Evolutionary conservation across 2,329 filamentous ascomycete species (phyloP).

Genomic region (Pyrenophora tritici-repentis): DNA sequence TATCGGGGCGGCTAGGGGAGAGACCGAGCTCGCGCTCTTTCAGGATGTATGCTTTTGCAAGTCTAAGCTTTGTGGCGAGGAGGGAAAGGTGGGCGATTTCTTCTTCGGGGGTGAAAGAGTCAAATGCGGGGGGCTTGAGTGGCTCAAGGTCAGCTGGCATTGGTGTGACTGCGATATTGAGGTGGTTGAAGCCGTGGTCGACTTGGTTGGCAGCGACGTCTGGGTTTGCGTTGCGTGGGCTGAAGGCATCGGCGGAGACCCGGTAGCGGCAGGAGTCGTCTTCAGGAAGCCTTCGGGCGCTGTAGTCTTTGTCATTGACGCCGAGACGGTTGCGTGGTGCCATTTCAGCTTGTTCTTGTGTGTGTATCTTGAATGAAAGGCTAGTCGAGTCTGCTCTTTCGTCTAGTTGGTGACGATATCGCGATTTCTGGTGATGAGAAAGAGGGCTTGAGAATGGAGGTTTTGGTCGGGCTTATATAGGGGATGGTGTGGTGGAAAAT

Average conservation of each 20-base stretch:
- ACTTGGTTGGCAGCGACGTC: not conserved
- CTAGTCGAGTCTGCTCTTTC: not conserved
- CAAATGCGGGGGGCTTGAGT: too few relatives aligned
- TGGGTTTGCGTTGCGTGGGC: not conserved
- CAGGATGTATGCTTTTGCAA: not conserved
- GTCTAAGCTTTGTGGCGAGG: not conserved
- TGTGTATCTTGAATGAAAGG: not conserved
- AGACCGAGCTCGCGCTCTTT: conserved; percentile 1
- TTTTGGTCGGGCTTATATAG: too few relatives aligned
- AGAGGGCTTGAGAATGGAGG: too few relatives aligned
- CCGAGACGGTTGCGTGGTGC: not conserved
- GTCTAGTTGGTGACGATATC: not conserved
- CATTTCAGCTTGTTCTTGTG: too few relatives aligned
- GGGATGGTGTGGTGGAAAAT: too few relatives aligned
- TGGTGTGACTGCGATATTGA: not conserved
- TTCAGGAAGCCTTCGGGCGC: not conserved
- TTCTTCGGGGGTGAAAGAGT: not conserved
- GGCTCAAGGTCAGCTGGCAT: too few relatives aligned
- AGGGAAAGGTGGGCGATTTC: not conserved
- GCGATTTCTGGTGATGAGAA: not conserved
- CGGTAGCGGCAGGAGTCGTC: not conserved
- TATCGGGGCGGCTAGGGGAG: not conserved
- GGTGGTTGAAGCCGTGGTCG: conserved; percentile 2
- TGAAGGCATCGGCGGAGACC: not conserved
- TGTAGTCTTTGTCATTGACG: not conserved